phyloP scores from a whole-genome alignment of 2,329 filamentous ascomycete genomes.

The Parasarocladium wereldwijsianum region DNA sequence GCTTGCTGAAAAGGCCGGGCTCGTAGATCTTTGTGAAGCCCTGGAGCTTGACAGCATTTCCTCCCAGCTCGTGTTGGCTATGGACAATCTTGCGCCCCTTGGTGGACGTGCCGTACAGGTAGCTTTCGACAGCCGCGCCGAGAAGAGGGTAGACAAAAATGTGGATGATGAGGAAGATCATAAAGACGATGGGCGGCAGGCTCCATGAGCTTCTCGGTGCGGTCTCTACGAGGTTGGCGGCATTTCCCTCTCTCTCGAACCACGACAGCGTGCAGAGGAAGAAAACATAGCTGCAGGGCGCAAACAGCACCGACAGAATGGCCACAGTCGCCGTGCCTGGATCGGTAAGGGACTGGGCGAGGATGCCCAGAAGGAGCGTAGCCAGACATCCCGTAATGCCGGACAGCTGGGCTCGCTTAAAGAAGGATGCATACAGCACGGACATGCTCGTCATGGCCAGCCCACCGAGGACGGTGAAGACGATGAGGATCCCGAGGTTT shows the following conservation, averaged over 20 bases:
- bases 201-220: slow-evolving; percentile 54
- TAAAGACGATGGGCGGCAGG: slow-evolving; percentile 61
- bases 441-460: slow-evolving; percentile 67
- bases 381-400: slow-evolving; percentile 66
- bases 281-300: slow-evolving; percentile 77
- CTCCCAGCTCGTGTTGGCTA: slow-evolving; percentile 11
- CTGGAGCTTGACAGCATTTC: slow-evolving; percentile 52
- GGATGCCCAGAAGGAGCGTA: slow-evolving; percentile 61
- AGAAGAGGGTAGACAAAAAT: slow-evolving; percentile 64
- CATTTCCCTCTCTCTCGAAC: slow-evolving; percentile 49
- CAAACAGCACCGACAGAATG: slow-evolving; percentile 62
- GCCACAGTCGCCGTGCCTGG: slow-evolving; percentile 50
- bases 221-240: slow-evolving; percentile 44
- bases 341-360: slow-evolving; percentile 59
- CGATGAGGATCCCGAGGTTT: slow-evolving; percentile 47
- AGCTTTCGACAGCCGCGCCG: slow-evolving; percentile 58
- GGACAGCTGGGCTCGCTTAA: slow-evolving; percentile 75
- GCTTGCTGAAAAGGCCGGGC: slow-evolving; percentile 44
- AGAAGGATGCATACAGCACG: slow-evolving; percentile 68
- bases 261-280: slow-evolving; percentile 64
- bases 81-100: slow-evolving; percentile 37
- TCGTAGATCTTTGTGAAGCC: slow-evolving; percentile 67
- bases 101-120: slow-evolving; percentile 60
- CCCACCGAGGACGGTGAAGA: slow-evolving; percentile 65
- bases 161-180: slow-evolving; percentile 64